A percentile compares a stretch with the other conserved stretches of the same genome.
These are phyloP conservation scores for Parastagonospora avenae DNA, from an alignment of 2,329 filamentous ascomycete species.

Conservation along the genomic window DNA sequence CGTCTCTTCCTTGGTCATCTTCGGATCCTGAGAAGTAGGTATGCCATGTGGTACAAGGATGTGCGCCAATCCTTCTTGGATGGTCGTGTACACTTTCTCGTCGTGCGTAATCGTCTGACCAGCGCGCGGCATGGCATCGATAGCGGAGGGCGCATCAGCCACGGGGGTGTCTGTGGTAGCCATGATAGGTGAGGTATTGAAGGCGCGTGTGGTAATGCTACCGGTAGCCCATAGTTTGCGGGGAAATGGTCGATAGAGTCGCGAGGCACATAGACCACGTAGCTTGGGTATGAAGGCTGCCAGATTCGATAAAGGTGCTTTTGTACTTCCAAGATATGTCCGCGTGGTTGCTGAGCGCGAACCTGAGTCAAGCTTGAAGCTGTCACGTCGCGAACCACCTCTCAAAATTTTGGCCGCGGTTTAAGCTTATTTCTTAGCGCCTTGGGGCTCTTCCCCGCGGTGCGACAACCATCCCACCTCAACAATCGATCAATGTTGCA, in stretches of 20 bases:
- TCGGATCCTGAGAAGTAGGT: conserved; percentile 54
- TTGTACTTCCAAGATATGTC: not conserved
- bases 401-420: conserved; percentile 29
- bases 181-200: conserved; percentile 25
- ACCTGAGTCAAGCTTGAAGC: not conserved
- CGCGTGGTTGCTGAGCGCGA: not conserved
- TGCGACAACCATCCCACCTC: conserved; percentile 6
- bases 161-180: conserved; percentile 16
- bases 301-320: conserved; percentile 17
- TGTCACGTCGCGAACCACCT: conserved; percentile 16
- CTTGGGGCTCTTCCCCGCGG: conserved; percentile 4
- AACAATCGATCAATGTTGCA: not conserved
- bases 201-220: conserved; percentile 29
- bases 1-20: conserved; percentile 56
- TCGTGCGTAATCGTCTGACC: conserved; percentile 50
- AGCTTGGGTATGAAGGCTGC: conserved; percentile 15
- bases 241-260: conserved; percentile 11
- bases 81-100: conserved; percentile 62
- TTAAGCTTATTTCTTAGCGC: conserved; percentile 42
- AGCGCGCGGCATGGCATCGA: conserved; percentile 33
- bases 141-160: conserved; percentile 17
- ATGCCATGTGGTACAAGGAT: conserved; percentile 66
- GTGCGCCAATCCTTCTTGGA: conserved; percentile 70
- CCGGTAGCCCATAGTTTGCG: conserved; percentile 31
- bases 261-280: conserved; percentile 29